phyloP scores from a whole-genome alignment of 768 basidiomycete species.

The Rhodotorula babjevae region DNA sequence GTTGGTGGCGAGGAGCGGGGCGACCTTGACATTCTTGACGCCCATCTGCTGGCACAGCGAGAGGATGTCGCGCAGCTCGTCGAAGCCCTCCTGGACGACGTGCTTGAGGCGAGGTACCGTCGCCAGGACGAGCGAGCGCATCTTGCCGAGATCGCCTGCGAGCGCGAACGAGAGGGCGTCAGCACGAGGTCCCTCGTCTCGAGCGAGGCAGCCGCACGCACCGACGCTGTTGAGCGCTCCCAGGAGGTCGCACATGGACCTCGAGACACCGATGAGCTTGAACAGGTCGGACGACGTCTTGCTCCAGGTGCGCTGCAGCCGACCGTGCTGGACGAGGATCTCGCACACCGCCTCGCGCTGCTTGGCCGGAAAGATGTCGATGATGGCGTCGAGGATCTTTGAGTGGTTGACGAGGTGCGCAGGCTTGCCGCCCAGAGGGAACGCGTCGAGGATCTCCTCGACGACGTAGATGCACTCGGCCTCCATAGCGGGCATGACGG shows the following conservation, averaged over 20 bases:
- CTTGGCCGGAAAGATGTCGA: slow-evolving; percentile 34
- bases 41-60: slow-evolving; percentile 38
- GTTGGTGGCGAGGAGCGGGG: slow-evolving; percentile 41
- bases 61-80: slow-evolving; percentile 40
- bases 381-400: slow-evolving; percentile 40
- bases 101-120: slow-evolving; percentile 28
- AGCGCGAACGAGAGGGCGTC: not conserved
- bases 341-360: slow-evolving; percentile 37
- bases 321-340: slow-evolving; percentile 38
- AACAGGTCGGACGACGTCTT: slow-evolving; percentile 39
- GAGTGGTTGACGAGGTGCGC: slow-evolving; percentile 42
- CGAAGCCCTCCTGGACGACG: slow-evolving; percentile 37
- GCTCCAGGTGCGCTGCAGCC: slow-evolving; percentile 23
- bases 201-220: slow-evolving; percentile 6
- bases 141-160: slow-evolving; percentile 31
- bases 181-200: no score
- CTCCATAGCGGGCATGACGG: slow-evolving; percentile 43
- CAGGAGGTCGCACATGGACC: slow-evolving; percentile 37
- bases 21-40: slow-evolving; percentile 41
- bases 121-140: slow-evolving; percentile 31
- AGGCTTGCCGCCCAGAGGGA: slow-evolving; percentile 31
- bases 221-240: slow-evolving; percentile 37
- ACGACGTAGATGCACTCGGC: slow-evolving; percentile 43
- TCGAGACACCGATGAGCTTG: slow-evolving; percentile 39
- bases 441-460: slow-evolving; percentile 36